Evolutionary conservation across 148 eudicot genomes (phyloP).

Genomic region (Vaccinium vitisidaea): DNA sequence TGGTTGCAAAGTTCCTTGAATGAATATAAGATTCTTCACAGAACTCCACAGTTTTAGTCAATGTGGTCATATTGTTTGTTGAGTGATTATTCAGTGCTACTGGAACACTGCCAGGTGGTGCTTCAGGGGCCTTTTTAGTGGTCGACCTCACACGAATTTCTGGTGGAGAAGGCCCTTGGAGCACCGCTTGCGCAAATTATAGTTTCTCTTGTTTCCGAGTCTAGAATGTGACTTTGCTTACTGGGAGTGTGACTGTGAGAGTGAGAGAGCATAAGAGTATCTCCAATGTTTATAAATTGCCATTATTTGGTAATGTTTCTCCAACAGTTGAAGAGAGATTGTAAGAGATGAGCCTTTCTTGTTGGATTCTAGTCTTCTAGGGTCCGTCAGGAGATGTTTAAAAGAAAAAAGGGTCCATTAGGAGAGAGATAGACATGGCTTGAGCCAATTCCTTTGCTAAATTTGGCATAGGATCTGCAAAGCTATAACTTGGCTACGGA

Average conservation of each 20-base stretch:
- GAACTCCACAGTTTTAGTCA: constrained; percentile 5
- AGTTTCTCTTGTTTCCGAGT: no score
- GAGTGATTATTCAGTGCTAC: no score
- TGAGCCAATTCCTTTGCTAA: not conserved
- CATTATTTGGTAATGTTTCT: not conserved
- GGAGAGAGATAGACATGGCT: not conserved
- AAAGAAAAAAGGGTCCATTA: no score
- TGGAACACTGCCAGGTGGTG: no score
- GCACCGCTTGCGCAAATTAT: no score
- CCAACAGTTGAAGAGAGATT: not conserved
- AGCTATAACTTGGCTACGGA: not conserved
- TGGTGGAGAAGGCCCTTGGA: no score
- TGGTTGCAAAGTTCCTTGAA: not conserved
- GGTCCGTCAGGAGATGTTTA: not conserved
- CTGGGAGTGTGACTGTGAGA: not conserved
- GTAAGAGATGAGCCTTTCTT: not conserved
- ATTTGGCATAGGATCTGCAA: not conserved
- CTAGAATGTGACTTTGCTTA: no score
- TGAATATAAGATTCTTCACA: not conserved
- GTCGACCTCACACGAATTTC: no score
- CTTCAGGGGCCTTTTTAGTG: no score
- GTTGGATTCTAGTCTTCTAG: not conserved
- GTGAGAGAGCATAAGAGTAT: not conserved
- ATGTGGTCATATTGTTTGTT: not conserved
- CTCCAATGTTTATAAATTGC: not conserved